Evolutionary conservation across 1,284 basidiomycete genomes (phyloP), one percentile per base, ranked within the genome.

Genomic region (Sphaerobolus stellatus): DNA sequence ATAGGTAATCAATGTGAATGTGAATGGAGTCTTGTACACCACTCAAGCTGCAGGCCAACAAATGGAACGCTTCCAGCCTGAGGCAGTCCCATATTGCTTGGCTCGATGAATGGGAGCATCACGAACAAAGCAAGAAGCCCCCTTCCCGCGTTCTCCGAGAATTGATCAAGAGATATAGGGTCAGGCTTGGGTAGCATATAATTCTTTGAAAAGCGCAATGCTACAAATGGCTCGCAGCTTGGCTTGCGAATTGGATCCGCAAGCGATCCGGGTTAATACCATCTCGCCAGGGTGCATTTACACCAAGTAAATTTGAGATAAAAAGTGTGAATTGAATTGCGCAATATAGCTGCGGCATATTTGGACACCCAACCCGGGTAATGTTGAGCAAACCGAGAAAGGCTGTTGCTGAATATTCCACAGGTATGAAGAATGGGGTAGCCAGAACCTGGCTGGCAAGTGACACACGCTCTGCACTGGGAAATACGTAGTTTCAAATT

Each of bases 371-470:
- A 90, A 65, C 88, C 89, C 2, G 77, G 84, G 57, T 71, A 92
- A 51, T 68, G 83, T 7, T 41, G n/a, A n/a, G n/a, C 11, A 9
- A 11, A 22, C 16, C 13, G 25, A 33, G 24, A 27, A 36, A 51
- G 16, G 7, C n/a, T n/a, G n/a, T n/a, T n/a, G n/a, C n/a, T n/a
- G n/a, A n/a, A n/a, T n/a, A n/a, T n/a, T n/a, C 25, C 16, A 29
- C 16, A 53, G 52, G 24, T 46, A 31, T 20, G 79, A 77, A 14
- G 86, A 86, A 65, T 90, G 88, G 89, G 84, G 86, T n/a, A 71
- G 68, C 55, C 67, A 83, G 68, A 91, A 90, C 66, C 90, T 92
- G 90, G 90, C 74, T 92, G n/a, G 88, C 88, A 36, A 87, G 84
- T 56, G 87, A 88, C 58, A 86, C 86, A 86, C 79, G 36, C 89